Conservation (phyloP, 768 basidiomycete genomes). For the Sporobolomyces phaffii region DNA sequence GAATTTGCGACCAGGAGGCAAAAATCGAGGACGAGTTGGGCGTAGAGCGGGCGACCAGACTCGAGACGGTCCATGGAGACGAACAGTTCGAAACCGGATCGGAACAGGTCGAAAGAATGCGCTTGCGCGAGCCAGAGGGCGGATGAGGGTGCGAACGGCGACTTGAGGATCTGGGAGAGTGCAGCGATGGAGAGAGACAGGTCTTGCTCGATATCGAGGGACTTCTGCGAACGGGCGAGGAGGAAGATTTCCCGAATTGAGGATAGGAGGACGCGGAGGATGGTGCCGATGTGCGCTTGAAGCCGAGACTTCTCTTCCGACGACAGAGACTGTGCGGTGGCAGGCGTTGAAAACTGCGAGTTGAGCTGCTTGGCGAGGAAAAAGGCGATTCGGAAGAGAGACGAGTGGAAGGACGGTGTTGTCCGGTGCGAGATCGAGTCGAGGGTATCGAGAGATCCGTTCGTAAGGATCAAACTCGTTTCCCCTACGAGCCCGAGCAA, state of each 20-base stretch:
- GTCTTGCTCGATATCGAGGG: constrained; percentile 62
- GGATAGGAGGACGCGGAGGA: constrained; percentile 58
- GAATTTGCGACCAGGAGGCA: constrained; percentile 76
- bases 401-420: constrained; percentile 68
- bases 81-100: constrained; percentile 51
- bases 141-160: constrained; percentile 63
- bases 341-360: constrained; percentile 52
- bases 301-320: constrained; percentile 54
- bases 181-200: constrained; percentile 73
- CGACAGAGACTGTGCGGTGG: constrained; percentile 48
- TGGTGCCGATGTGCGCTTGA: constrained; percentile 45
- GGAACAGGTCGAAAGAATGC: constrained; percentile 73
- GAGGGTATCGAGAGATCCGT: constrained; percentile 66
- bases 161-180: constrained; percentile 71
- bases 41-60: constrained; percentile 50
- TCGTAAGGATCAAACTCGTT: constrained; percentile 62
- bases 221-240: constrained; percentile 53
- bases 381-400: constrained; percentile 71
- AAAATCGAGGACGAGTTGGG: constrained; percentile 65
- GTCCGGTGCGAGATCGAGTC: constrained; percentile 64
- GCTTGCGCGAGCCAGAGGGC: constrained; percentile 71
- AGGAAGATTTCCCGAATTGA: constrained; percentile 61
- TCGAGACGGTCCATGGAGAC: constrained; percentile 51
- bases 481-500: constrained; percentile 62
- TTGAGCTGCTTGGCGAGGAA: constrained; percentile 65